Conservation (phyloP, 2,329 filamentous ascomycete species). For the Trichoderma sp. region DNA sequence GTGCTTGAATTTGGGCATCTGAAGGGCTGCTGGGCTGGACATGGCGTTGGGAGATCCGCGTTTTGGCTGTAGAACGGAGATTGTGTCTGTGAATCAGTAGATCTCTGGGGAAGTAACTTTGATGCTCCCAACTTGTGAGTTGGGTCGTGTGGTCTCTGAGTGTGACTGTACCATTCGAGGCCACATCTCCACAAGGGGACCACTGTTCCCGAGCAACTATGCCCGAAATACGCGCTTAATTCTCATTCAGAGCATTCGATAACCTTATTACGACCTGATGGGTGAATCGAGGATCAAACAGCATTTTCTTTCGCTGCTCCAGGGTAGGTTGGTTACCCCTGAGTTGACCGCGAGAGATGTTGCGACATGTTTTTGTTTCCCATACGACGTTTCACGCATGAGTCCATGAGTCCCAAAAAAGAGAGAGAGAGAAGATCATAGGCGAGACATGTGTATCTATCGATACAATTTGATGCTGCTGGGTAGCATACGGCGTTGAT, state of each 20-base stretch:
- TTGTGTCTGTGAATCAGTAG: not conserved
- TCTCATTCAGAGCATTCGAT: not conserved
- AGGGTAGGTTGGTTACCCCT: not conserved
- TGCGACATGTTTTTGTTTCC: not conserved
- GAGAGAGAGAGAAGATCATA: no score
- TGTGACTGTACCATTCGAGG: not conserved
- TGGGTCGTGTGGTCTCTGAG: not conserved
- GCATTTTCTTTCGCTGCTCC: not conserved
- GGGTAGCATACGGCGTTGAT: not conserved
- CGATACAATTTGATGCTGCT: not conserved
- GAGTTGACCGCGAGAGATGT: not conserved
- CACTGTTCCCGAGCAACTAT: not conserved
- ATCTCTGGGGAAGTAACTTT: not conserved
- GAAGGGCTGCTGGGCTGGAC: not conserved
- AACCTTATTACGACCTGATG: not conserved
- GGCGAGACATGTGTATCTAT: not conserved
- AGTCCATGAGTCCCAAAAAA: not conserved
- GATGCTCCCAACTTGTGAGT: not conserved
- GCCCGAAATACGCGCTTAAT: not conserved
- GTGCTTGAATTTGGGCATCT: not conserved
- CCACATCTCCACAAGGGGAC: not conserved
- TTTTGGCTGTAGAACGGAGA: not conserved
- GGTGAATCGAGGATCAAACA: not conserved
- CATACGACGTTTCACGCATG: not conserved
- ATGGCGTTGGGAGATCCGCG: not conserved